Percentiles rank a stretch among this genome's conserved stretches.
These are phyloP conservation scores for Selaginella tamariscina DNA, from an alignment of 75 land plant genomes.

Conservation along the genomic window DNA sequence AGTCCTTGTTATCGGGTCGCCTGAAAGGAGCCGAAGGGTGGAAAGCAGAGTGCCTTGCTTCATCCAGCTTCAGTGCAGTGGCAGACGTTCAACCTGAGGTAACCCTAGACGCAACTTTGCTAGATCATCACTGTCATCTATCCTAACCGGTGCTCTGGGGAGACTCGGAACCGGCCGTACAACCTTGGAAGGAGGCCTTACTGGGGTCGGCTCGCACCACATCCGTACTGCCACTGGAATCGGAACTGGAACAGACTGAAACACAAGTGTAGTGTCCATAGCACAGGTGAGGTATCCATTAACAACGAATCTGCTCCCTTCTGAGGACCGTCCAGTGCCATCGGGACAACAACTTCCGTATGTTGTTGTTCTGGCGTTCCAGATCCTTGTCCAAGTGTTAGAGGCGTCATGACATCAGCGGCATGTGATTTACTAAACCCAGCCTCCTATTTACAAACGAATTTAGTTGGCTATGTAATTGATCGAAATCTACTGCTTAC, in stretches of 20 bases:
- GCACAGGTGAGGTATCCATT: too few relatives aligned
- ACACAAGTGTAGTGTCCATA: too few relatives aligned
- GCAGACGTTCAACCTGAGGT: neutral
- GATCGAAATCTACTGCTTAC: conserved; percentile 12
- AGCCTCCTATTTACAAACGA: too few relatives aligned
- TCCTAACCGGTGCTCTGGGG: conserved; percentile 23
- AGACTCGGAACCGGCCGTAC: conserved; percentile 26
- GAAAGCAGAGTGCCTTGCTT: neutral
- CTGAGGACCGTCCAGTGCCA: too few relatives aligned
- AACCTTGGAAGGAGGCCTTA: conserved; percentile 15
- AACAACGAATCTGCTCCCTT: too few relatives aligned
- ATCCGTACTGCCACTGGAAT: neutral
- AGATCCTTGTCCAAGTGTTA: neutral
- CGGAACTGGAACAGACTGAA: neutral
- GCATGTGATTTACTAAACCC: too few relatives aligned
- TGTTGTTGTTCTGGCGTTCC: too few relatives aligned
- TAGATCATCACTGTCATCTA: conserved; percentile 18
- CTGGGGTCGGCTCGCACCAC: neutral
- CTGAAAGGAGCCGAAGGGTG: too few relatives aligned
- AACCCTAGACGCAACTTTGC: conserved; percentile 25
- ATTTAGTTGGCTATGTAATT: too few relatives aligned
- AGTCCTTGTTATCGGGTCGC: too few relatives aligned
- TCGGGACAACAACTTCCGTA: too few relatives aligned
- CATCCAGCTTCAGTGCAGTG: neutral
- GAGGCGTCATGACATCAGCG: neutral